Evolutionary conservation across 352 stramenopile species (phyloP), one percentile per base, ranked within the genome.

Genomic region (Phytophthora sansomeana): DNA sequence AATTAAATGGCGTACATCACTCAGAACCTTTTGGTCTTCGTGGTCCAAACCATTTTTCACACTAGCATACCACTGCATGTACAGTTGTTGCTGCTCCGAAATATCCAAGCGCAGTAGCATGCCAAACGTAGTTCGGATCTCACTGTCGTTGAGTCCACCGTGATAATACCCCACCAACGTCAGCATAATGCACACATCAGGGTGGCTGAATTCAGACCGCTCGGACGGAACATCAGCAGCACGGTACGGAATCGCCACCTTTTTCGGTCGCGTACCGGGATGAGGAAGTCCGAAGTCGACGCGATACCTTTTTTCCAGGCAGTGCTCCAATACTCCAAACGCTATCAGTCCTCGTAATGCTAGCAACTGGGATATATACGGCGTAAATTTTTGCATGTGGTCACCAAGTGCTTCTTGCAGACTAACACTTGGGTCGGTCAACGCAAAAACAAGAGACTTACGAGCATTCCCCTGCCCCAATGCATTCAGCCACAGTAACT

Each of bases 101-200:
- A 77, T 59, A 29, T 90, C 83, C 46, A 97, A 73, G 0, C 47
- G 67, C 5, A 96, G 47, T 5, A 97, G 60, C 19, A 69, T 75
- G 29, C 73, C 26, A 28, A 97, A 84, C 0, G 82, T 58, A 56
- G 70, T 58, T 9, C 58, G 62, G 16, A 97, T 8, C 38, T 97
- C 77, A 1, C 75, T 30, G 2, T 74, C 28, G 0, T 52, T 72
- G 2, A 98, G 66, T 0, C 89, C 90, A 32, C 71, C 58, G 54
- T 96, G 77, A 49, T 97, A 97, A 69, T 97, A 98, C 13, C 81
- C 79, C 0, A 97, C 67, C 10, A 94, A n/a, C 4, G 91, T 97
- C 5, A 97, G 75, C 7, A 77, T 59, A 35, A 98, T 89, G n/a
- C 81, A 81, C 28, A 91, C 80, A 58, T 97, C 90, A 6, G 91